Conservation (phyloP, 1,139 yeast species). For the Taphrina confusa region DNA sequence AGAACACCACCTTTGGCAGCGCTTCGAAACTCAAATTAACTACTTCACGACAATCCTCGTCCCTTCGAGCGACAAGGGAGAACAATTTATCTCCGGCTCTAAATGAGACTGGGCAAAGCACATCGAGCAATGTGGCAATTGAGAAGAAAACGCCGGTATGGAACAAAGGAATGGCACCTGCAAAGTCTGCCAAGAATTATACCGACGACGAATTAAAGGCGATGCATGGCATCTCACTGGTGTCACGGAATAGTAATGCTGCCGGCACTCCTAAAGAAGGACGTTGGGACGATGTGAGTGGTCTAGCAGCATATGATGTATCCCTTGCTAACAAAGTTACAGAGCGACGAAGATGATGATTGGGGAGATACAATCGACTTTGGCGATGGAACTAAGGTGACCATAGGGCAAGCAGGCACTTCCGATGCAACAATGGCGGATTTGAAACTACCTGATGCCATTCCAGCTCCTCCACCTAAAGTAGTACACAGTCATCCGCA, state of each 20-base stretch:
- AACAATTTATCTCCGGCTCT: constrained; percentile 4
- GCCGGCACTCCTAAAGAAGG: constrained; percentile 24
- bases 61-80: constrained; percentile 7
- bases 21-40: constrained; percentile 29
- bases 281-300: constrained; percentile 36
- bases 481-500: background rate
- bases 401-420: constrained; percentile 35
- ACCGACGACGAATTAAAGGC: constrained; percentile 36
- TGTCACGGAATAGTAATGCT: constrained; percentile 17
- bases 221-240: constrained; percentile 36
- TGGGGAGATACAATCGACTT: constrained; percentile 44
- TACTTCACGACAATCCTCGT: constrained; percentile 17
- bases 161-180: constrained; percentile 26
- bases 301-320: background rate
- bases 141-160: constrained; percentile 32
- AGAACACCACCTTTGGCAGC: background rate
- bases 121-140: background rate
- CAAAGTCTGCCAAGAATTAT: constrained; percentile 27
- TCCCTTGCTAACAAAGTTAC: too few relatives aligned
- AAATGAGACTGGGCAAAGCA: background rate
- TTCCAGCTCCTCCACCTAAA: background rate
- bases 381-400: constrained; percentile 43
- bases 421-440: background rate
- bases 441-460: background rate
- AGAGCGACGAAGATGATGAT: constrained; percentile 47